These are phyloP conservation scores for Calonectria hongkongensis DNA, from an alignment of 2,329 filamentous ascomycete species.

Conservation along the genomic window DNA sequence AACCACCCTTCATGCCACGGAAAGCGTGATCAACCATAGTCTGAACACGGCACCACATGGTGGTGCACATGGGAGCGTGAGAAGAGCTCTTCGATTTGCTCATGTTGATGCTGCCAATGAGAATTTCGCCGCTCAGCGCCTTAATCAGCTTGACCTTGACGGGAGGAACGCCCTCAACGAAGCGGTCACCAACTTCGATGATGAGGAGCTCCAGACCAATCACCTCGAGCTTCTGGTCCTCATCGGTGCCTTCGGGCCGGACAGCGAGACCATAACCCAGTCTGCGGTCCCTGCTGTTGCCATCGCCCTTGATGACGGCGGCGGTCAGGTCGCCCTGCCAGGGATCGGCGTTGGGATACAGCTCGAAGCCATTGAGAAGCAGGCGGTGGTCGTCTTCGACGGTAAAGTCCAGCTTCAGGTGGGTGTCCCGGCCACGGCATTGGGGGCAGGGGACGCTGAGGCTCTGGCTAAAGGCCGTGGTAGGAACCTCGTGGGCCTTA, in stretches of 20 bases:
- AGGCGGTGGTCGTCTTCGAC: slow-evolving; percentile 70
- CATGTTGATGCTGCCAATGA: slow-evolving; percentile 70
- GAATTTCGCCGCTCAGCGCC: slow-evolving; percentile 71
- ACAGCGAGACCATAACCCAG: slow-evolving; percentile 71
- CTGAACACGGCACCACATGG: slow-evolving; percentile 72
- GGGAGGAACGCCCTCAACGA: slow-evolving; percentile 72
- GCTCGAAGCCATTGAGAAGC: slow-evolving; percentile 75
- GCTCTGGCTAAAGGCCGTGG: slow-evolving; percentile 59
- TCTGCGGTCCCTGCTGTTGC: slow-evolving; percentile 59
- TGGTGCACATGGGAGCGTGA: slow-evolving; percentile 58
- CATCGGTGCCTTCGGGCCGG: slow-evolving; percentile 66
- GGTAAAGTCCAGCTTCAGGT: slow-evolving; percentile 73
- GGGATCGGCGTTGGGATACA: slow-evolving; percentile 74
- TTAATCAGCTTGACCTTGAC: slow-evolving; percentile 79
- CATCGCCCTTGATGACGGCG: slow-evolving; percentile 64
- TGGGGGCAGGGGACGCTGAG: slow-evolving; percentile 72
- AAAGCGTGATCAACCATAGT: slow-evolving; percentile 55
- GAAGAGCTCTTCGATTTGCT: slow-evolving; percentile 51
- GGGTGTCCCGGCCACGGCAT: slow-evolving; percentile 68
- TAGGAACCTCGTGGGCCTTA: slow-evolving; percentile 62
- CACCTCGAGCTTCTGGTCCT: slow-evolving; percentile 71
- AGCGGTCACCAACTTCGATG: slow-evolving; percentile 74
- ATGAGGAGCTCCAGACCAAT: slow-evolving; percentile 75
- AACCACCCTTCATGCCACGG: slow-evolving; percentile 53
- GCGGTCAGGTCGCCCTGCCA: slow-evolving; percentile 67